Percentiles rank a stretch among this genome's conserved stretches.
These are phyloP conservation scores for Syzygium syzygioides DNA, from an alignment of 441 rosid species.

Conservation along the genomic window DNA sequence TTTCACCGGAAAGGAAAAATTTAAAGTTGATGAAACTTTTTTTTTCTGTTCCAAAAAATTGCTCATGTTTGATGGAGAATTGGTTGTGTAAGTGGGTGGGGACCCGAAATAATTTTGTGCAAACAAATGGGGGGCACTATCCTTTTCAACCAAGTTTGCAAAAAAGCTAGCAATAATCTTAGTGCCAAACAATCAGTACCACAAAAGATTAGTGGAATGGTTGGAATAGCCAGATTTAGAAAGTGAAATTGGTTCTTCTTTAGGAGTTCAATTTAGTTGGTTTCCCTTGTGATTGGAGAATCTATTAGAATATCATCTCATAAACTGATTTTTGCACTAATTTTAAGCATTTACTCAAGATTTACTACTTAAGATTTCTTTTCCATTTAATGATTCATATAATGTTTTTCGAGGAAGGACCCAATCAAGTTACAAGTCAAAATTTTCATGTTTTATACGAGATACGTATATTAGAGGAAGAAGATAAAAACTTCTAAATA, in stretches of 20 bases:
- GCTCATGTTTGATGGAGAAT: slow-evolving; percentile 22
- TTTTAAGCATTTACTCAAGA: background rate
- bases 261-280: background rate
- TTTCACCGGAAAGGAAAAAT: slow-evolving; percentile 4
- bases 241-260: background rate
- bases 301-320: background rate
- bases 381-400: background rate
- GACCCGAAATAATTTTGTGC: slow-evolving; percentile 22
- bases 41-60: background rate
- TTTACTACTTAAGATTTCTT: background rate
- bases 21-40: background rate
- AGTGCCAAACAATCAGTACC: slow-evolving; percentile 17
- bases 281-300: background rate
- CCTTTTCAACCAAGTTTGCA: slow-evolving; percentile 17
- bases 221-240: background rate
- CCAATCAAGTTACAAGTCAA: background rate
- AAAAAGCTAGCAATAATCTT: slow-evolving; percentile 3
- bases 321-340: background rate
- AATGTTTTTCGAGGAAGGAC: background rate
- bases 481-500: background rate
- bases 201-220: slow-evolving; percentile 4
- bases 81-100: slow-evolving; percentile 30
- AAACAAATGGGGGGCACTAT: slow-evolving; percentile 22
- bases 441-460: background rate
- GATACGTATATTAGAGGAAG: background rate